A percentile compares a stretch with the other conserved stretches of the same genome.
Conservation (phyloP, 306 rosid species). For the Cercis canadensis region DNA sequence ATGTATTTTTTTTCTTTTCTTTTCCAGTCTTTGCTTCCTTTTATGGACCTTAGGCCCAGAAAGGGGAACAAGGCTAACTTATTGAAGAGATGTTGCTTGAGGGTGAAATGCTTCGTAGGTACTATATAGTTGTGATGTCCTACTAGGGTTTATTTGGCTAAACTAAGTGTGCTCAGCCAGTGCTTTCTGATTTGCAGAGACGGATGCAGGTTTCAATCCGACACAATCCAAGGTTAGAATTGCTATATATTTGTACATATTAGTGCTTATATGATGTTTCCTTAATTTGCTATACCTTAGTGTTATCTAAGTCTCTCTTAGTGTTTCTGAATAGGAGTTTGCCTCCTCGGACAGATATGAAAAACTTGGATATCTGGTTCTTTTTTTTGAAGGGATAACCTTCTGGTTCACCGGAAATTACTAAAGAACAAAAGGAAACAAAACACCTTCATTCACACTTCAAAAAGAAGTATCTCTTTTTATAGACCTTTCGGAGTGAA, state of each 20-base stretch:
- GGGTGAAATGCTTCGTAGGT: slow-evolving; percentile 80
- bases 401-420: too few species aligned
- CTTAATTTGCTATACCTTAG: background rate
- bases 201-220: slow-evolving; percentile 76
- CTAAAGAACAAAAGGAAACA: too few species aligned
- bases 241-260: slow-evolving; percentile 13
- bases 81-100: slow-evolving; percentile 55
- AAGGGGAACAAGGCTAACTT: slow-evolving; percentile 47
- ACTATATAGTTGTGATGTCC: slow-evolving; percentile 15
- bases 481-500: too few species aligned
- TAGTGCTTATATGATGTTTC: slow-evolving; percentile 3
- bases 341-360: too few species aligned
- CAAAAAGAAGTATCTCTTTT: too few species aligned
- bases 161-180: background rate
- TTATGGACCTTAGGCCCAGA: slow-evolving; percentile 58
- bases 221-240: slow-evolving; percentile 58
- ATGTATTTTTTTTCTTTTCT: background rate
- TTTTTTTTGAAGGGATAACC: too few species aligned
- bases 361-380: too few species aligned
- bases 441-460: too few species aligned
- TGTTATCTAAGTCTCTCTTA: too few species aligned
- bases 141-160: background rate
- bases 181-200: slow-evolving; percentile 51
- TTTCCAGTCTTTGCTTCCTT: slow-evolving; percentile 58
- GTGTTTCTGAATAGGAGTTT: too few species aligned